These are phyloP conservation scores for Scenedesmus sp. DNA, from an alignment of 163 green algal species.

Conservation along the genomic window DNA sequence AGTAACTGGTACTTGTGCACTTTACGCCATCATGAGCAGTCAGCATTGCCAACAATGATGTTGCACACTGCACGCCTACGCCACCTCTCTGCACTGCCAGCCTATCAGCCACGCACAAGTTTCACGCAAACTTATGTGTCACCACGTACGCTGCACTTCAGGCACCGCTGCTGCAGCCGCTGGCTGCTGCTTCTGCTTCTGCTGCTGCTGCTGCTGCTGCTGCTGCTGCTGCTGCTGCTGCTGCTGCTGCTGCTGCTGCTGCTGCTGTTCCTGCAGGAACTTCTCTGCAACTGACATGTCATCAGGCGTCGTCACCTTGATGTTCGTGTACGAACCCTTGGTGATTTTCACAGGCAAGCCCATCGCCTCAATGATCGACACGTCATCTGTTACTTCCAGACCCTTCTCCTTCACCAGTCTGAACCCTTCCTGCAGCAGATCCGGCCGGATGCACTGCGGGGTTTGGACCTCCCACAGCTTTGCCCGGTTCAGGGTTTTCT, in stretches of 20 bases:
- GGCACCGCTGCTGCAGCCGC: constrained; percentile 38
- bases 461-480: constrained; percentile 99
- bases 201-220: constrained; percentile 35
- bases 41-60: neutral
- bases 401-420: constrained; percentile 82
- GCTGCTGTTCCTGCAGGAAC: constrained; percentile 81
- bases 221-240: constrained; percentile 2
- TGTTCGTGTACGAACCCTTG: constrained; percentile 96
- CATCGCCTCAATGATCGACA: constrained; percentile 98
- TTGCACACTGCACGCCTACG: no score
- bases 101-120: no score
- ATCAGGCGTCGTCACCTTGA: constrained; percentile 98
- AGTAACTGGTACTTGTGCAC: no score
- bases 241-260: constrained; percentile 7
- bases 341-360: constrained; percentile 94
- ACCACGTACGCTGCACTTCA: constrained; percentile 38
- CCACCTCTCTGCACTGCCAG: no score
- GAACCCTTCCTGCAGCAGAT: constrained; percentile 90
- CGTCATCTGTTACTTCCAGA: constrained; percentile 98
- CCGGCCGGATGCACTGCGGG: constrained; percentile 95
- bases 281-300: constrained; percentile 94
- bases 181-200: no score
- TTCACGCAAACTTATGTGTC: no score
- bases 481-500: constrained; percentile 90
- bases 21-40: neutral